phyloP scores from a whole-genome alignment of 495 filamentous ascomycete species.

The Terfezia boudieri region DNA sequence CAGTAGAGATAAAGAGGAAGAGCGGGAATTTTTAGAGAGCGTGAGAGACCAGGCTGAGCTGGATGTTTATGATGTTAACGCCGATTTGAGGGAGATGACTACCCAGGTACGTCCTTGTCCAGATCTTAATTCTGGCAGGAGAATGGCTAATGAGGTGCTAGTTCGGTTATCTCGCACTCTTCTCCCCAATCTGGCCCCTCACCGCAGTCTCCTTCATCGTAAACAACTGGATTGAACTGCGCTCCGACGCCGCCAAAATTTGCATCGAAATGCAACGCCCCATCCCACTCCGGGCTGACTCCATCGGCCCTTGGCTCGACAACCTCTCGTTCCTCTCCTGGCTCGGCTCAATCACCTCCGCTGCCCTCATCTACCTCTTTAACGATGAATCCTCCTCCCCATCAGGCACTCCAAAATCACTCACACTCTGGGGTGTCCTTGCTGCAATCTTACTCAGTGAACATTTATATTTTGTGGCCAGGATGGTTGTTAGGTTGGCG shows the following conservation, averaged over 20 bases:
- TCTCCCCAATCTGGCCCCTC: slow-evolving; percentile 81
- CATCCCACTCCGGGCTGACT: slow-evolving; percentile 66
- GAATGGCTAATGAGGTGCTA: neutral
- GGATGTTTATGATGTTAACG: slow-evolving; percentile 63
- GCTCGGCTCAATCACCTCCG: slow-evolving; percentile 68
- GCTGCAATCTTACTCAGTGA: slow-evolving; percentile 71
- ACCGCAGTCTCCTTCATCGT: slow-evolving; percentile 71
- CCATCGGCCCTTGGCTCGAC: slow-evolving; percentile 86
- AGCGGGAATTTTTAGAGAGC: slow-evolving; percentile 51
- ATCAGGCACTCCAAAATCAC: slow-evolving; percentile 36
- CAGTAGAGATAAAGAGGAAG: slow-evolving; percentile 42
- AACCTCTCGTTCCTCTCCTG: slow-evolving; percentile 71
- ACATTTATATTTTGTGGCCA: slow-evolving; percentile 56
- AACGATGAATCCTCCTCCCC: slow-evolving; percentile 30
- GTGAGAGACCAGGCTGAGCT: slow-evolving; percentile 78
- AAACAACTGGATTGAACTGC: slow-evolving; percentile 93
- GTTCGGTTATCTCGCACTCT: slow-evolving; percentile 73
- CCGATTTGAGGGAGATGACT: slow-evolving; percentile 84
- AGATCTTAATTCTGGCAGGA: neutral
- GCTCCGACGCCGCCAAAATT: slow-evolving; percentile 87
- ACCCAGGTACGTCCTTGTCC: slow-evolving; percentile 41
- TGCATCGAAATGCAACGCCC: slow-evolving; percentile 74
- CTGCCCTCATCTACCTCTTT: slow-evolving; percentile 77
- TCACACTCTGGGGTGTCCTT: slow-evolving; percentile 61
- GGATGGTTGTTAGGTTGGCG: slow-evolving; percentile 43